Base-by-base conservation (phyloP, 164 flowering plant species). In the Akebia trifoliata region DNA sequence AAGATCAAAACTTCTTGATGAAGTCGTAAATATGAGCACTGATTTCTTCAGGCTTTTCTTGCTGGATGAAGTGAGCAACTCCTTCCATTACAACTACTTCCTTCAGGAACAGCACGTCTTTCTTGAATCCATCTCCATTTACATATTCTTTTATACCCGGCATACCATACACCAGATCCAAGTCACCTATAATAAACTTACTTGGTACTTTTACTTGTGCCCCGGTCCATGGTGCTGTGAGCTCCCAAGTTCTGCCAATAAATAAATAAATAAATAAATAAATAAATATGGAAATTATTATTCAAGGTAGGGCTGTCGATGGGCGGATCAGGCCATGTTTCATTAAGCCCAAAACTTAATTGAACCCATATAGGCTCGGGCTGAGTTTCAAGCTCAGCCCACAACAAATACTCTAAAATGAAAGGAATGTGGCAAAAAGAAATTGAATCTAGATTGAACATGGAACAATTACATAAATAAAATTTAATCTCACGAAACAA, bases 161-260 rank as follows among this genome's bases (percentile, higher is more conserved):
- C 1, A 55, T 21, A 48, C 74, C 52, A 52, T 81, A 83, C 17
- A 67, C 59, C 48, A 81, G 50, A 57, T 86, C 94, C 44, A 61
- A 65, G 31, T 82, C 83, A 0, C 90, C 94, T 21, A 77, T 73
- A 1, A 86, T 68, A 20, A 80, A 86, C 76, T 82, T 86, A 4
- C 39, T 61, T 1, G 86, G 88, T 0, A 86, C 86, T 51, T 64
- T 74, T 1, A 84, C 62, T 61, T 76, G 60, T 26, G 62, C 64
- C 57, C 78, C 81, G 0, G 80, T 69, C 87, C 87, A 84, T 8
- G 87, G 68, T 50, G 84, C 86, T 1, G 68, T 74, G 0, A 82
- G 69, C 50, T 86, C 94, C 87, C 86, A 84, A 47, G 62, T 78
- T 40, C 89, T 83, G 69, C 79, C n/a, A n/a, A n/a, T n/a, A n/a